phyloP scores from a whole-genome alignment of 768 basidiomycete species.

The Hemileccinum impolitum region DNA sequence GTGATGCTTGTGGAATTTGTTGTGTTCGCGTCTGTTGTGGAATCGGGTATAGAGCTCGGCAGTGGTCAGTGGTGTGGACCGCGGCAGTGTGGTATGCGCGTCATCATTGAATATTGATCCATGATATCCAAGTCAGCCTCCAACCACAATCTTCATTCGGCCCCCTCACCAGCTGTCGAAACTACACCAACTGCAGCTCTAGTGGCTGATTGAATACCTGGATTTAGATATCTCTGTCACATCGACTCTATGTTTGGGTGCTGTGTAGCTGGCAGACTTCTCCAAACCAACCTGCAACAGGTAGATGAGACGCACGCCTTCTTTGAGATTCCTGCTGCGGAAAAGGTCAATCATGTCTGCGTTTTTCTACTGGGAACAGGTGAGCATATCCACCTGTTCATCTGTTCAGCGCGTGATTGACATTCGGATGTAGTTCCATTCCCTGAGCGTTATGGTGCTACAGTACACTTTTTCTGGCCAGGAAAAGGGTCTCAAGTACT shows the following conservation, averaged over 20 bases:
- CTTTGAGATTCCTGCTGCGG: constrained; percentile 70
- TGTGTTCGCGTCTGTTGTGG: neutral
- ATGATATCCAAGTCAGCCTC: constrained; percentile 11
- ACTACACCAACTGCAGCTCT: neutral
- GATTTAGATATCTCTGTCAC: neutral
- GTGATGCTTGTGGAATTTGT: neutral
- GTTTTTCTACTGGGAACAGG: constrained; percentile 81
- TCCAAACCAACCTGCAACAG: constrained; percentile 79
- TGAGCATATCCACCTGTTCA: constrained; percentile 28
- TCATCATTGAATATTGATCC: constrained; percentile 3
- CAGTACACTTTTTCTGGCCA: constrained; percentile 85
- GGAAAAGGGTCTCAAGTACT: constrained; percentile 83
- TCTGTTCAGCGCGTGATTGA: neutral
- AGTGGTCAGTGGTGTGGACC: neutral
- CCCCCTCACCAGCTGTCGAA: neutral
- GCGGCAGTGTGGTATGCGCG: neutral
- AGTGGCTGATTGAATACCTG: neutral
- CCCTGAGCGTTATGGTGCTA: constrained; percentile 79
- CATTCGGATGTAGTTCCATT: constrained; percentile 53
- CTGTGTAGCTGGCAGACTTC: constrained; percentile 69
- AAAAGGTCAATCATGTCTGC: constrained; percentile 78
- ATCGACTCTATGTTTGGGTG: constrained; percentile 68
- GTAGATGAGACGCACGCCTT: constrained; percentile 81
- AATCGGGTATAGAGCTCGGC: constrained; percentile 2
- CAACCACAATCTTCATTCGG: constrained; percentile 6